phyloP scores from a whole-genome alignment of 2,329 filamentous ascomycete species.

The Didymella glomerata region DNA sequence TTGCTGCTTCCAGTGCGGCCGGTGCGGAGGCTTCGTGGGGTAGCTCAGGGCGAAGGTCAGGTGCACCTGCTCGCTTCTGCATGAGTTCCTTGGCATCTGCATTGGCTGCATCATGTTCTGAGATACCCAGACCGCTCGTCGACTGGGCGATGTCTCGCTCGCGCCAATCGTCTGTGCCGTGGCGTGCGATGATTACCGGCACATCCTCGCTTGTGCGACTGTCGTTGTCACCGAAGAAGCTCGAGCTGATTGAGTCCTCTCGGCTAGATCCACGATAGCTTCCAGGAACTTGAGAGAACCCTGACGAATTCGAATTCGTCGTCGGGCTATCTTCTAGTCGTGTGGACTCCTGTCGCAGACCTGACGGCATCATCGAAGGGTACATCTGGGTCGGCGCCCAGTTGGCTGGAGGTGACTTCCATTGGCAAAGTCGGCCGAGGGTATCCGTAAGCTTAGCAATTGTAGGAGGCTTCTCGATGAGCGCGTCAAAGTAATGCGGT shows the following conservation, averaged over 20 bases:
- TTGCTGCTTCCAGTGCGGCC: slow-evolving; percentile 63
- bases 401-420: slow-evolving; percentile 79
- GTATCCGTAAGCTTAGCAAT: slow-evolving; percentile 90
- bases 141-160: slow-evolving; percentile 61
- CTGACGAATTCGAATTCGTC: slow-evolving; percentile 71
- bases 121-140: slow-evolving; percentile 77
- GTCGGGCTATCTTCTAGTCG: slow-evolving; percentile 80
- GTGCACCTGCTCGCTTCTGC: slow-evolving; percentile 45
- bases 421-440: slow-evolving; percentile 86
- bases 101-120: slow-evolving; percentile 63
- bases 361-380: slow-evolving; percentile 63
- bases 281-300: slow-evolving; percentile 73
- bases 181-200: slow-evolving; percentile 76
- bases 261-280: slow-evolving; percentile 82
- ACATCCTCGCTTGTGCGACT: slow-evolving; percentile 77
- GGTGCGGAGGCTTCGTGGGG: slow-evolving; percentile 62
- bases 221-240: slow-evolving; percentile 86
- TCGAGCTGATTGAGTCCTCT: slow-evolving; percentile 88
- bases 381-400: slow-evolving; percentile 54
- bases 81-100: slow-evolving; percentile 45
- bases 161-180: slow-evolving; percentile 79
- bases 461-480: slow-evolving; percentile 97
- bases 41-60: slow-evolving; percentile 37
- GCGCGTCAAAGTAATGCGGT: slow-evolving; percentile 91
- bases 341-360: slow-evolving; percentile 70